Conservation (phyloP, 208 protist genomes). For the Trypanosomatidae sp. region DNA sequence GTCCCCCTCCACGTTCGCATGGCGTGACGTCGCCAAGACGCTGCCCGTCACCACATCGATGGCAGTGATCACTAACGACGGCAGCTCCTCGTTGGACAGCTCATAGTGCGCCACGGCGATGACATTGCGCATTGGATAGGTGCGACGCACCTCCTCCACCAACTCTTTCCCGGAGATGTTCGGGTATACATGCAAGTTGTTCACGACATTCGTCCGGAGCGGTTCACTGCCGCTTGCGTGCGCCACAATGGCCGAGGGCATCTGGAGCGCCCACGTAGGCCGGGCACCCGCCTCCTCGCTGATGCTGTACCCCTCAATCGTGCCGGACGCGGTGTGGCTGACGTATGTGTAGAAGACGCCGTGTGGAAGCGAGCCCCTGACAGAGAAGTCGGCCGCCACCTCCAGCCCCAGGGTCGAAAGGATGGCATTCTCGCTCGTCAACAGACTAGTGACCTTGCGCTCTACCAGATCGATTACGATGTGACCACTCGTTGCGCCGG, state of each 20-base stretch:
- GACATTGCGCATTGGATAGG: conserved; percentile 83
- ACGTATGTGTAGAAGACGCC: conserved; percentile 44
- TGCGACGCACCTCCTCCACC: conserved; percentile 79
- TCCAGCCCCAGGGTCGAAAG: conserved; percentile 27
- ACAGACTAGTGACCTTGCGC: conserved; percentile 7
- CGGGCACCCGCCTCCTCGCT: conserved; percentile 24
- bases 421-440: conserved; percentile 14
- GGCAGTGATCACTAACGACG: conserved; percentile 69
- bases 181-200: conserved; percentile 76
- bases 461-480: conserved; percentile 23
- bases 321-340: conserved; percentile 31
- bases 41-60: conserved; percentile 85
- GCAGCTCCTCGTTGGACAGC: conserved; percentile 50
- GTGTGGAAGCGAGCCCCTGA: conserved; percentile 29
- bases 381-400: conserved; percentile 38
- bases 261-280: conserved; percentile 56
- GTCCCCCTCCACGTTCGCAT: conserved; percentile 72
- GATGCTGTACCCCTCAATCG: conserved; percentile 61
- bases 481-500: conserved; percentile 16
- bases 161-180: conserved; percentile 58
- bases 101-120: conserved; percentile 83
- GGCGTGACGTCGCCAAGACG: conserved; percentile 69
- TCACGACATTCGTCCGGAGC: conserved; percentile 54
- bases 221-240: conserved; percentile 62
- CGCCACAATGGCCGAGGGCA: conserved; percentile 68